Evolutionary conservation across 2,329 filamentous ascomycete genomes (phyloP), one percentile per base, ranked within the genome.

Genomic region (Ophiocordyceps polyrhachis-furcata): DNA sequence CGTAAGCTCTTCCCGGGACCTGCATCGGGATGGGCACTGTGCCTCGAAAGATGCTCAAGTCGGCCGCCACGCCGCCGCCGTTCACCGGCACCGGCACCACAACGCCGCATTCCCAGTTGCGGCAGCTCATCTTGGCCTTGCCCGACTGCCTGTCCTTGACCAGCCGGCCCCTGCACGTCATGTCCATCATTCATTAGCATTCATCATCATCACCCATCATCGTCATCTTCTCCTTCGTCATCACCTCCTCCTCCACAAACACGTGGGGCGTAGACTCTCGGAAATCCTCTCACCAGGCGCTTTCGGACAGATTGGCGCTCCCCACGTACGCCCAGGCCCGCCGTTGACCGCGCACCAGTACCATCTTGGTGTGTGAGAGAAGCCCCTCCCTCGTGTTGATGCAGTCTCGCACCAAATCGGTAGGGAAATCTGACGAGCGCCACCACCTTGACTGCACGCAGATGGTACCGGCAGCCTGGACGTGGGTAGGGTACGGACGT

Each of bases 101-200:
- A 1, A 98, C 83, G 32, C 91, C 91, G 56, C 87, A 94, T 63
- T 96, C 91, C 88, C 89, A 96, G 59, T 96, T 98, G 45, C 83
- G 78, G 60, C 83, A 87, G 49, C 74, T 87, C 49, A 96, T 69
- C 59, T 86, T 93, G 13, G 77, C 74, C 49, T 73, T 62, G 49
- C 79, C 79, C 2, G 75, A 81, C 8, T 59, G 62, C 51, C 72
- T 76, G 53, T 93, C 81, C 54, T 79, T 78, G 45, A 79, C 74
- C 28, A 94, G 62, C 42, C 78, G 78, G 20, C 89, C 91, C 89
- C 82, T 85, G 32, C 32, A 37, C 15, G 15, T n/a, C 32, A 8
- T n/a, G 15, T 37, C 32, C 32, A 37, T 37, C 32, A 37, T 15
- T 37, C 32, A 37, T 15, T 8, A 37, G 15, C 14, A 35, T 15